Evolutionary conservation across 495 filamentous ascomycete genomes (phyloP).

Genomic region (Hypoxylon fragiforme): DNA sequence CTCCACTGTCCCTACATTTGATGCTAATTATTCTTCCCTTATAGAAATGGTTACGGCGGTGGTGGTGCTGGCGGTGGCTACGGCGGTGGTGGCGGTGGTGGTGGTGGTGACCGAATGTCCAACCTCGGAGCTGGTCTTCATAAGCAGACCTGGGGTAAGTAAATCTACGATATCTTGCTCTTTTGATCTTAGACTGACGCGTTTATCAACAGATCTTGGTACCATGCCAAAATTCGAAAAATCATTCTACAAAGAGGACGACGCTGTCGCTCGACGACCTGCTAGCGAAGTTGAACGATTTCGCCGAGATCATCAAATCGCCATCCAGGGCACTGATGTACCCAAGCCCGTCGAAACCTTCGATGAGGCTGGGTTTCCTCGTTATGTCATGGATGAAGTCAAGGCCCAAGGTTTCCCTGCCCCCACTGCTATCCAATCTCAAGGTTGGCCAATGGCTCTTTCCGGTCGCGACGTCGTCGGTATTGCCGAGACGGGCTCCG

Average conservation of each 20-base stretch:
- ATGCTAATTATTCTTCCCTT: constrained; percentile 33
- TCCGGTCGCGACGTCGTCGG: constrained; percentile 98
- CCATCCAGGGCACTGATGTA: constrained; percentile 73
- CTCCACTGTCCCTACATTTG: neutral
- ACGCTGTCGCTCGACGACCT: constrained; percentile 72
- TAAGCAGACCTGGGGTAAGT: constrained; percentile 79
- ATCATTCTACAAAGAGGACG: constrained; percentile 96
- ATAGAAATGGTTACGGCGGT: constrained; percentile 43
- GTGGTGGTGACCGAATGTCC: constrained; percentile 89
- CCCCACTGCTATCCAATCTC: constrained; percentile 94
- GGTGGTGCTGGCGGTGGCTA: constrained; percentile 57
- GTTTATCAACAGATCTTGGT: constrained; percentile 62
- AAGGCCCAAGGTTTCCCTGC: constrained; percentile 93
- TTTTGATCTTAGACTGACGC: constrained; percentile 16
- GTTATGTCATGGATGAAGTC: constrained; percentile 96
- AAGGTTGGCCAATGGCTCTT: constrained; percentile 99
- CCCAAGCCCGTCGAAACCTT: constrained; percentile 94
- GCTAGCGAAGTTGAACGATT: constrained; percentile 82
- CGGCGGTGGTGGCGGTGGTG: constrained; percentile 58
- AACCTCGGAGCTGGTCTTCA: constrained; percentile 84
- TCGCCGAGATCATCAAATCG: constrained; percentile 77
- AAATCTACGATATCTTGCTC: neutral
- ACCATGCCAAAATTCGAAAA: constrained; percentile 96
- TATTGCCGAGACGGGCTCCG: constrained; percentile 98
- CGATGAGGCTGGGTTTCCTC: constrained; percentile 95